Evolutionary conservation across 179 eudicot species (phyloP).

Genomic region (Heliamphora pulchella): DNA sequence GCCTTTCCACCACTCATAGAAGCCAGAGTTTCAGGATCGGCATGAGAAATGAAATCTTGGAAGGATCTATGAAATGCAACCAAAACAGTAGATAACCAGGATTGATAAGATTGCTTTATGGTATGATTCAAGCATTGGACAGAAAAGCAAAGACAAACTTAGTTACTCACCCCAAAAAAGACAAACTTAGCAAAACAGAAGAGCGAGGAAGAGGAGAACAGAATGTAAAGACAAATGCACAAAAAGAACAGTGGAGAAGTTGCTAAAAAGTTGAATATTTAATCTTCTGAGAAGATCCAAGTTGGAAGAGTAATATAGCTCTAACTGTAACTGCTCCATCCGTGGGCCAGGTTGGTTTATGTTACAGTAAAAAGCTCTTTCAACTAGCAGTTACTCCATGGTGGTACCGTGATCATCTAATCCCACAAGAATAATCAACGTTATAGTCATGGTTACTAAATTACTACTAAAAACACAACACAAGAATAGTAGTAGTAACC

Average conservation of each 20-base stretch:
- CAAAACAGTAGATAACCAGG: conserved; percentile 11
- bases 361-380: neutral
- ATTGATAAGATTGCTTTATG: neutral
- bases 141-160: too few relatives aligned
- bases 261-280: neutral
- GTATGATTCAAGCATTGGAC: conserved; percentile 7
- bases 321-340: neutral
- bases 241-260: neutral
- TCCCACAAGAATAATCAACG: too few relatives aligned
- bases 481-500: too few relatives aligned
- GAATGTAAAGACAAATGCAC: neutral
- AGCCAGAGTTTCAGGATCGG: conserved; percentile 77
- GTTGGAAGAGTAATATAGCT: neutral
- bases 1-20: conserved; percentile 47
- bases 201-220: conserved; percentile 1
- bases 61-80: conserved; percentile 48
- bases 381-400: neutral
- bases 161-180: too few relatives aligned
- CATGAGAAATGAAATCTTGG: conserved; percentile 62
- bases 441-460: too few relatives aligned
- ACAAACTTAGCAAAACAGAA: neutral
- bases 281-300: neutral
- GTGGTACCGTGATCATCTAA: neutral
- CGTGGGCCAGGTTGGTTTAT: neutral
- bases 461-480: too few relatives aligned